Conservation (phyloP, 257 asterid species). For the Vinca minor region DNA sequence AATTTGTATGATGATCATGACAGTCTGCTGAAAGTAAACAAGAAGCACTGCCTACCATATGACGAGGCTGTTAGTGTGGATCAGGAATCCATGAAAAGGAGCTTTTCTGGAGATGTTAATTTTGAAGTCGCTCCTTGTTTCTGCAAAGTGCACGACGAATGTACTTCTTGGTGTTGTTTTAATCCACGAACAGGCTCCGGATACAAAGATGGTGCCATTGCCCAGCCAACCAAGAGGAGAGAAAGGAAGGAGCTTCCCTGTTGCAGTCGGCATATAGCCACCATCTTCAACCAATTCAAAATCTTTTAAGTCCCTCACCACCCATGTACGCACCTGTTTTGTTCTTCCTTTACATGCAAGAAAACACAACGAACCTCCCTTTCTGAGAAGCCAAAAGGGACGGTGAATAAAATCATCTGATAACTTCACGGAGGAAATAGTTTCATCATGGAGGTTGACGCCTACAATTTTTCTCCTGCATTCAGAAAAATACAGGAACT, state of each 20-base stretch:
- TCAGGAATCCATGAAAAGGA: not conserved
- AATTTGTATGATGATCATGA: too few species aligned
- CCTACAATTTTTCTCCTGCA: not conserved
- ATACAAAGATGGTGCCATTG: not conserved
- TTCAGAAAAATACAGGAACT: not conserved
- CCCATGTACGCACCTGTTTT: not conserved
- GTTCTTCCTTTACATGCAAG: not conserved
- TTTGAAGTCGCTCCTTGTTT: too few species aligned
- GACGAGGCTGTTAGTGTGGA: constrained; percentile 1
- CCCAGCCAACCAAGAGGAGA: constrained; percentile 5
- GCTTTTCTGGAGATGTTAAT: too few species aligned
- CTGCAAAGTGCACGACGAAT: too few species aligned
- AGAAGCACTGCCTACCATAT: not conserved
- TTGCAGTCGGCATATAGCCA: too few species aligned
- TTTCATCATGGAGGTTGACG: constrained; percentile 3
- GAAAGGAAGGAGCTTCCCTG: too few species aligned
- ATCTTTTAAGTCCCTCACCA: not conserved
- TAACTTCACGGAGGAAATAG: not conserved
- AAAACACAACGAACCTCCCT: not conserved
- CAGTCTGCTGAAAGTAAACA: too few species aligned
- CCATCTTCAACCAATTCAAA: too few species aligned
- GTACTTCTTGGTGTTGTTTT: too few species aligned
- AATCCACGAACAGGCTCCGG: too few species aligned
- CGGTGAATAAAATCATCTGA: not conserved
- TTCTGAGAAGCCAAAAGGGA: not conserved